Conservation (phyloP, 106 monocot species). For the Chionographis japonica region DNA sequence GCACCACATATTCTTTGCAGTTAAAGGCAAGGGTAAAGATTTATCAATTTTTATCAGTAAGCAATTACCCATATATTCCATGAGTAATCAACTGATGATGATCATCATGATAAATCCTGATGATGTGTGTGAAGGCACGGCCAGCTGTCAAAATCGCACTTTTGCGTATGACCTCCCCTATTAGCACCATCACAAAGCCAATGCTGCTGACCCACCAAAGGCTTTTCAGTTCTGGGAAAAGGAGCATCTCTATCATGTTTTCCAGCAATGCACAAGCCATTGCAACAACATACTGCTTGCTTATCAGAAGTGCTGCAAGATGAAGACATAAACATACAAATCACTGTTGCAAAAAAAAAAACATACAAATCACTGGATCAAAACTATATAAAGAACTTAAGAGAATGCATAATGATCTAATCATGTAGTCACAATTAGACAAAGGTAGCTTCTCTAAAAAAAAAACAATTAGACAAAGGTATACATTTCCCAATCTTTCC, state of each 20-base stretch:
- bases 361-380: neutral
- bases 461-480: too few species aligned
- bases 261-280: constrained; percentile 42
- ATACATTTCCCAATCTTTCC: too few species aligned
- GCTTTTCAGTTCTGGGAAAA: constrained; percentile 40
- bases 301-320: constrained; percentile 41
- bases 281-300: constrained; percentile 44
- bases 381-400: neutral
- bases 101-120: constrained; percentile 29
- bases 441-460: too few species aligned
- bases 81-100: constrained; percentile 37
- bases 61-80: constrained; percentile 46
- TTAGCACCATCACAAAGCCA: constrained; percentile 37
- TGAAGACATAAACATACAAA: neutral
- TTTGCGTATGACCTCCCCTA: constrained; percentile 43
- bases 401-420: neutral
- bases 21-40: too few species aligned
- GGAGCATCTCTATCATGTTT: constrained; percentile 23
- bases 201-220: constrained; percentile 26
- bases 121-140: constrained; percentile 39
- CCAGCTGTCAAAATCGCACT: constrained; percentile 32
- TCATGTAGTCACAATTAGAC: too few species aligned
- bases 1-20: too few species aligned
- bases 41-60: too few species aligned
- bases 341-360: too few species aligned